Evolutionary conservation across 371 early-diverging fungal genomes (phyloP).

Genomic region (Mucor circinelloides): DNA sequence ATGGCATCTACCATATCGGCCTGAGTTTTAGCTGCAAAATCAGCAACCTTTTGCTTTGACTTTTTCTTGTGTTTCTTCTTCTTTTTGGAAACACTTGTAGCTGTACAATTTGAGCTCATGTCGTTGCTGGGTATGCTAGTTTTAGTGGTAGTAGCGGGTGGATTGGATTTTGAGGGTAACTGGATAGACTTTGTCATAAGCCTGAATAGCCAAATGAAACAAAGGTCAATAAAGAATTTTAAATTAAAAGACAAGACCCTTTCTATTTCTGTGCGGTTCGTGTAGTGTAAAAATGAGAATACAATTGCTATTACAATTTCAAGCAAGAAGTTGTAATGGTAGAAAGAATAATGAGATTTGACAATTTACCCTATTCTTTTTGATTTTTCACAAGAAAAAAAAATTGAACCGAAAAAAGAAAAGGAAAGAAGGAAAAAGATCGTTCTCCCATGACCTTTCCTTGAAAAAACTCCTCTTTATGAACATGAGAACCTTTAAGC

Average conservation of each 20-base stretch:
- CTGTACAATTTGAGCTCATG: conserved; percentile 13
- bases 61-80: conserved; percentile 28
- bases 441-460: neutral
- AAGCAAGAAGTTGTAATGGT: neutral
- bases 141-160: neutral
- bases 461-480: neutral
- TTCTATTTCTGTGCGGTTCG: neutral
- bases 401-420: neutral
- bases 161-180: conserved; percentile 5
- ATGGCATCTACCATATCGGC: conserved; percentile 31
- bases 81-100: conserved; percentile 18
- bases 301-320: neutral
- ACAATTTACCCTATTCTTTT: neutral
- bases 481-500: neutral
- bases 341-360: neutral
- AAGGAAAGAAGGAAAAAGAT: conserved; percentile 2
- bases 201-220: conserved; percentile 25
- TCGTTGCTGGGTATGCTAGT: conserved; percentile 7
- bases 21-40: conserved; percentile 17
- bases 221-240: conserved; percentile 19
- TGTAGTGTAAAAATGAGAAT: neutral
- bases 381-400: neutral
- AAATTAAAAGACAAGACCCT: conserved; percentile 23
- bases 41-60: conserved; percentile 4
- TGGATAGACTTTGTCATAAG: conserved; percentile 33